phyloP scores from a whole-genome alignment of 208 protist genomes.

The Acanthamoeba castellanii region DNA sequence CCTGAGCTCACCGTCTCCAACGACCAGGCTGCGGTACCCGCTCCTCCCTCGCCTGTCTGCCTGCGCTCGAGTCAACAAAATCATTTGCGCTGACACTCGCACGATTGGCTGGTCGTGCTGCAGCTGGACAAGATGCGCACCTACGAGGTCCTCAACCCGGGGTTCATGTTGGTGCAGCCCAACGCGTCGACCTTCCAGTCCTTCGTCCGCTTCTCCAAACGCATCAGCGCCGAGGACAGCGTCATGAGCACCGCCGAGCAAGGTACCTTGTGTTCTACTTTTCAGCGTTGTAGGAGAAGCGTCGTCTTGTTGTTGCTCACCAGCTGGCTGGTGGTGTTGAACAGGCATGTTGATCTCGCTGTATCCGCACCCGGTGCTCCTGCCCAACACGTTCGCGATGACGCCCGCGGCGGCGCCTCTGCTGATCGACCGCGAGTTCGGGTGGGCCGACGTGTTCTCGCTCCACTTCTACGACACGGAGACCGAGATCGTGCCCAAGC shows the following conservation, averaged over 20 bases:
- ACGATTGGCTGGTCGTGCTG: neutral
- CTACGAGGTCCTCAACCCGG: slow-evolving; percentile 37
- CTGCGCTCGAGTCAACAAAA: too few species aligned
- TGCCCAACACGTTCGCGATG: slow-evolving; percentile 34
- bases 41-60: too few species aligned
- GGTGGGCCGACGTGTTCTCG: neutral
- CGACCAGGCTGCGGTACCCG: slow-evolving; percentile 1
- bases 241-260: slow-evolving; percentile 45
- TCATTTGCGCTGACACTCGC: too few species aligned
- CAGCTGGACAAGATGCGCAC: neutral
- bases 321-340: neutral
- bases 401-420: neutral
- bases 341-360: slow-evolving; percentile 46
- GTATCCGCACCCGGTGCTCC: slow-evolving; percentile 19
- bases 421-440: neutral
- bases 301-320: neutral
- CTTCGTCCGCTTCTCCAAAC: neutral
- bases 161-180: slow-evolving; percentile 26
- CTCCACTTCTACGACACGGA: slow-evolving; percentile 53
- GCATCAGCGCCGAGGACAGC: neutral
- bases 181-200: neutral
- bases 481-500: slow-evolving; percentile 49
- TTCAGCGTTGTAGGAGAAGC: neutral
- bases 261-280: neutral
- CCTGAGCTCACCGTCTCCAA: slow-evolving; percentile 40